Base-by-base conservation (phyloP, 129 eudicot species). In the Tagetes erecta region DNA sequence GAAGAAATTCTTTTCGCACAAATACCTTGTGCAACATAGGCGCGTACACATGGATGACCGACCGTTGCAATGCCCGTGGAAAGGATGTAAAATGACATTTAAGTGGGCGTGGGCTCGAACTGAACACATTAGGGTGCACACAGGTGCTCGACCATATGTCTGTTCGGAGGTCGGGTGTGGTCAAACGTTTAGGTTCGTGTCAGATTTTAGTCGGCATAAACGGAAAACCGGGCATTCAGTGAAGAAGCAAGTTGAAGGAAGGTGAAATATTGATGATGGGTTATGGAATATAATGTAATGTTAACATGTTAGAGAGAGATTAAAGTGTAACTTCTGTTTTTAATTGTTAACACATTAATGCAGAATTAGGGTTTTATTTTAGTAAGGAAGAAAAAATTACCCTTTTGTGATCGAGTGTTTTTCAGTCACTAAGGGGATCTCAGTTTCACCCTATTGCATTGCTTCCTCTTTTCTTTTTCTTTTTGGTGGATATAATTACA, bases 41-140 rank as follows among this genome's bases (percentile, higher is more conserved):
- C 97, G 98, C n/a, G 98, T 94, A 42, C 98, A 94, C 64, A 34
- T 78, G 87, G 98, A 94, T 30, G 96, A 84, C 69, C 93, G 98
- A 8, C 98, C 98, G 5, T 79, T 94, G 0, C 90, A 88, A 63
- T 94, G 98, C 73, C 98, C 98, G 0, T 94, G 98, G 98, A 94
- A 94, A 83, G 97, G 98, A 10, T 94, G 98, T 82, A 84, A 84
- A 80, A 91, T 90, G 97, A 83, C 96, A 5, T 94, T 94, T 58
- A 94, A 94, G 78, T 94, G 98, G 98, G 98, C 98, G 0, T 94
- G 98, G 98, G 98, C 98, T 1, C 81, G 97, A 10, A 94, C 98
- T 0, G 98, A 94, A 65, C 98, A 94, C 80, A 90, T 94, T 0
- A 68, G 98, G 71, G 98, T 94, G 33, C 98, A 94, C 67, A 94